A percentile compares a stretch with the other conserved stretches of the same genome.
These are phyloP conservation scores for Neckera pumila DNA, from an alignment of 225 moss, liverwort and hornwort species.

Conservation along the genomic window DNA sequence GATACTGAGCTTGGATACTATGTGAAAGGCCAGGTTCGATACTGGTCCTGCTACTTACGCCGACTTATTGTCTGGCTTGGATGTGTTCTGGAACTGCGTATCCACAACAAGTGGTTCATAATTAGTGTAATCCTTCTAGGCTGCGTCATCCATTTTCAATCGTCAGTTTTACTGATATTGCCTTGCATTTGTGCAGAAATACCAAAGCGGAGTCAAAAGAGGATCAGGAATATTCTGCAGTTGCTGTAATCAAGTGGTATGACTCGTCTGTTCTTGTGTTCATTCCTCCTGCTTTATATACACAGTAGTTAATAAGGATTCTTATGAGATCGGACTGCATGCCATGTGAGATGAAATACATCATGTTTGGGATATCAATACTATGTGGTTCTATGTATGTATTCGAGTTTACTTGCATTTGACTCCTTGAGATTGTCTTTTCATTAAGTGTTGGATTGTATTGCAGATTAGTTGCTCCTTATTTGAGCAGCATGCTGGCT, in stretches of 20 bases:
- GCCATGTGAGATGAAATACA: background rate
- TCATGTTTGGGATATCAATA: background rate
- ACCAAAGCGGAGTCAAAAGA: constrained; percentile 59
- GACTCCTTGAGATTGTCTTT: background rate
- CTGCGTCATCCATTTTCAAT: background rate
- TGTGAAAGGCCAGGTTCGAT: constrained; percentile 90
- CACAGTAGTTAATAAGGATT: background rate
- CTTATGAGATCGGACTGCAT: background rate
- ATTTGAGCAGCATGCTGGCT: constrained; percentile 98
- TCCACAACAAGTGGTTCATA: background rate
- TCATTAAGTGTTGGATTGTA: background rate
- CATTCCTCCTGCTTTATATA: background rate
- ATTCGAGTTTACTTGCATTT: background rate
- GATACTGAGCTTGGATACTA: constrained; percentile 77
- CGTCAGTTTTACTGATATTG: background rate
- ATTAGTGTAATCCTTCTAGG: background rate
- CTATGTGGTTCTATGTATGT: background rate
- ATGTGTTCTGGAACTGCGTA: background rate
- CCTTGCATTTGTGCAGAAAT: constrained; percentile 32
- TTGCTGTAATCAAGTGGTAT: constrained; percentile 89
- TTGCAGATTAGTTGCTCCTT: constrained; percentile 94
- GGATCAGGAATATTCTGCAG: constrained; percentile 69
- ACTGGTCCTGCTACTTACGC: background rate
- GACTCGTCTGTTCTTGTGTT: background rate
- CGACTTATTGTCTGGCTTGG: background rate